Conservation (phyloP, 2,329 filamentous ascomycete genomes). For the Fusarium sp. region DNA sequence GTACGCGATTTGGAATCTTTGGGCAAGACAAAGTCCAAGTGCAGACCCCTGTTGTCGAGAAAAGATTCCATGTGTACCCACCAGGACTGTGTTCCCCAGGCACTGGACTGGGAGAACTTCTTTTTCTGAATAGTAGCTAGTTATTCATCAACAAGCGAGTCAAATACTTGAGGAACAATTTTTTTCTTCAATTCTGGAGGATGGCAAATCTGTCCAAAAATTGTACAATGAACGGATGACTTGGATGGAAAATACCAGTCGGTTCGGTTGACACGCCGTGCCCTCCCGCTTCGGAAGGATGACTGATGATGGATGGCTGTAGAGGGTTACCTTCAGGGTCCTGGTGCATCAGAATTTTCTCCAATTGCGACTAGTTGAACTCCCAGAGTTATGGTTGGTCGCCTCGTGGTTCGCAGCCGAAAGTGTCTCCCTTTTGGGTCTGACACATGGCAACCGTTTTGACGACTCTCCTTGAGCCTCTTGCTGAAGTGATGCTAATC, state of each 20-base stretch:
- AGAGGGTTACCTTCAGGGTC: conserved; percentile 32
- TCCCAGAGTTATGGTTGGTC: conserved; percentile 29
- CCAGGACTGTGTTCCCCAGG: neutral
- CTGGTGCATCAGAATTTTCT: conserved; percentile 30
- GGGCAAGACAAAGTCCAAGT: neutral
- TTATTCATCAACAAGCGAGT: neutral
- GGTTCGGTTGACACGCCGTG: conserved; percentile 12
- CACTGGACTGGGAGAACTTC: no score
- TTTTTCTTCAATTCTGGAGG: neutral
- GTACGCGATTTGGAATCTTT: conserved; percentile 38
- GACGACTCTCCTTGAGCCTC: conserved; percentile 23
- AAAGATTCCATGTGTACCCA: conserved; percentile 32
- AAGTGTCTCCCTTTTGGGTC: conserved; percentile 15
- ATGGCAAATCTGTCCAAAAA: neutral
- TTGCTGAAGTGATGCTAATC: conserved; percentile 12
- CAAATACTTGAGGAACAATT: neutral
- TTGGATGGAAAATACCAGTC: neutral
- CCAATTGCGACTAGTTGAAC: conserved; percentile 32
- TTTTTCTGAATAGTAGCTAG: neutral
- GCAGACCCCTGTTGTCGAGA: conserved; percentile 17
- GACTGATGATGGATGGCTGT: conserved; percentile 10
- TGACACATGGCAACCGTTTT: conserved; percentile 25
- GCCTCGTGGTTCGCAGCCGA: conserved; percentile 26
- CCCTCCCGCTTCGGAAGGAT: neutral
- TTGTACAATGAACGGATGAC: no score